Evolutionary conservation across 345 rosid species (phyloP).

Genomic region (Gossypium australe): DNA sequence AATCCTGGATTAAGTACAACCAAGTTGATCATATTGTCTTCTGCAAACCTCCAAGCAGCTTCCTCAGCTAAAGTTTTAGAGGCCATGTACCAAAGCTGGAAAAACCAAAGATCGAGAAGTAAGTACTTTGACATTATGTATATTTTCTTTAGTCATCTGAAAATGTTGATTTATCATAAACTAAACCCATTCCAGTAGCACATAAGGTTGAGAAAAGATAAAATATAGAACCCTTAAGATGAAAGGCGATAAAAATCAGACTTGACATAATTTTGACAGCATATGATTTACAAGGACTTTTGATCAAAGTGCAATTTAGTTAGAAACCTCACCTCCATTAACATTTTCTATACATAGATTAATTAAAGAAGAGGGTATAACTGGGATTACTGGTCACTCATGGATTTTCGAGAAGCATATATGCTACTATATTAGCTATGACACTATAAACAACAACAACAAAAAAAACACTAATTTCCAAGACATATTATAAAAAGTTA

Average conservation of each 20-base stretch:
- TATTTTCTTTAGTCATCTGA: not conserved
- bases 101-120: not conserved
- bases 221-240: not conserved
- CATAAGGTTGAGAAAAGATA: not conserved
- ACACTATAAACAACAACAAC: not conserved
- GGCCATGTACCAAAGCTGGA: slow-evolving; percentile 25
- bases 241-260: not conserved
- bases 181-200: not conserved
- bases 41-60: slow-evolving; percentile 33
- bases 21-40: slow-evolving; percentile 25
- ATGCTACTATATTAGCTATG: not conserved
- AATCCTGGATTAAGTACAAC: slow-evolving; percentile 30
- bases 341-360: not conserved
- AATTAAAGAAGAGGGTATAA: not conserved
- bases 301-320: not conserved
- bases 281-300: not conserved
- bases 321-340: not conserved
- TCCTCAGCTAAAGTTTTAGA: slow-evolving; percentile 31
- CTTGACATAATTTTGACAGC: not conserved
- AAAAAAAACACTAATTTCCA: not conserved
- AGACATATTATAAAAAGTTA: not conserved
- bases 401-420: not conserved
- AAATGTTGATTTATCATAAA: not conserved
- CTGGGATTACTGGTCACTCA: not conserved
- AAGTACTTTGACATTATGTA: not conserved